phyloP scores from a whole-genome alignment of 2,329 filamentous ascomycete species.

The Aureobasidium leucospermi region DNA sequence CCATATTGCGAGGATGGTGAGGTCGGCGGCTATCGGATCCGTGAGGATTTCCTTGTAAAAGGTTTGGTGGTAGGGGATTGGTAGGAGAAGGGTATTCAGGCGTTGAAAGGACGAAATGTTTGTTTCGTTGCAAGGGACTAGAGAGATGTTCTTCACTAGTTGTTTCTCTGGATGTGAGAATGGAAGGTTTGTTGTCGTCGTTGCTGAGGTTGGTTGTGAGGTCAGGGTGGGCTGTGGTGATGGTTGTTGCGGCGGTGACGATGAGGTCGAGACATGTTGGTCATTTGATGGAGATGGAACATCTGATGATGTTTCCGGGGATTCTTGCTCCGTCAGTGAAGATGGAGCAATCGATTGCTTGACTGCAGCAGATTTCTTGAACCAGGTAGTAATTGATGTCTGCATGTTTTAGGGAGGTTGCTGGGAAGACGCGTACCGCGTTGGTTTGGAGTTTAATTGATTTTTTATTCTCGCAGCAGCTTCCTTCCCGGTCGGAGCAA shows the following conservation, averaged over 20 bases:
- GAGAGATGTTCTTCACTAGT: slow-evolving; percentile 43
- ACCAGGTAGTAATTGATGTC: slow-evolving; percentile 40
- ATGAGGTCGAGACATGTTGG: neutral
- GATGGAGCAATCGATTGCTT: slow-evolving; percentile 18
- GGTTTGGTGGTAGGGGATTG: slow-evolving; percentile 52
- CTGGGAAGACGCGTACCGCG: neutral
- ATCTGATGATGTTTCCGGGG: neutral
- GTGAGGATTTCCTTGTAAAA: slow-evolving; percentile 56
- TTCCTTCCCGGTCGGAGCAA: neutral
- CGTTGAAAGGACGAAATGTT: slow-evolving; percentile 51
- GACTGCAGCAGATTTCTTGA: slow-evolving; percentile 36
- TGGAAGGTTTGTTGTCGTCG: neutral
- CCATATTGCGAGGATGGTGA: slow-evolving; percentile 56
- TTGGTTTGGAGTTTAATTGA: slow-evolving; percentile 5
- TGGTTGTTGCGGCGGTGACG: neutral
- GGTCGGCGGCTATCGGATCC: slow-evolving; percentile 43
- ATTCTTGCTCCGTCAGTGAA: neutral
- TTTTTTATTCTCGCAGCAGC: neutral
- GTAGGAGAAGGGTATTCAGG: slow-evolving; percentile 51
- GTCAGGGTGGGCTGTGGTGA: neutral
- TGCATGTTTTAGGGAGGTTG: slow-evolving; percentile 25
- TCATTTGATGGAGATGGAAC: neutral
- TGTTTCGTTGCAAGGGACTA: slow-evolving; percentile 45
- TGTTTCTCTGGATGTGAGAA: slow-evolving; percentile 12
- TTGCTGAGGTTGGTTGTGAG: neutral